A percentile compares a stretch with the other conserved stretches of the same genome.
Evolutionary conservation across 805 yeast genomes (phyloP).

Genomic region (Torulaspora indica): DNA sequence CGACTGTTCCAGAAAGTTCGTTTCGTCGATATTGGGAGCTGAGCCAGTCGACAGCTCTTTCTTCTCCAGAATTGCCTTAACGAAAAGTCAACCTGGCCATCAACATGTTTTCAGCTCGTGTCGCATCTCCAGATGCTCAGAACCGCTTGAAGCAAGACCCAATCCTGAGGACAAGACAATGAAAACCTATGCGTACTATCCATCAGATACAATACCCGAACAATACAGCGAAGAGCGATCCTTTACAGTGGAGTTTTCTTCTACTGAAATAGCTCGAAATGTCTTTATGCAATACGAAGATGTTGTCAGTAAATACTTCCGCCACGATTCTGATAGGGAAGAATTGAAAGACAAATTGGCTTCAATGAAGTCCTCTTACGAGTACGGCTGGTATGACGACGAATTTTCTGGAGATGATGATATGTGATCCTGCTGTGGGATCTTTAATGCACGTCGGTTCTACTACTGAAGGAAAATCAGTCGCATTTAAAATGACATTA

Average conservation of each 20-base stretch:
- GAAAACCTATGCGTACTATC: slow-evolving; percentile 21
- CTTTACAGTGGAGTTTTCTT: slow-evolving; percentile 15
- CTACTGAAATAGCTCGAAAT: slow-evolving; percentile 31
- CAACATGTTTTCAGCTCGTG: slow-evolving; percentile 24
- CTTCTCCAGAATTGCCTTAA: slow-evolving; percentile 16
- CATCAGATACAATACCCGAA: slow-evolving; percentile 31
- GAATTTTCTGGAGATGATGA: slow-evolving; percentile 42
- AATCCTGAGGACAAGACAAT: slow-evolving; percentile 8
- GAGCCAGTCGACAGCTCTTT: slow-evolving; percentile 20
- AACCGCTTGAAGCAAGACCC: neutral
- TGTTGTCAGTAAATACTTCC: slow-evolving; percentile 31
- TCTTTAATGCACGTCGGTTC: no score
- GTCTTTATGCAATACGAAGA: slow-evolving; percentile 32
- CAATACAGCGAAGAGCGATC: slow-evolving; percentile 14
- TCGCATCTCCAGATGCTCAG: slow-evolving; percentile 17
- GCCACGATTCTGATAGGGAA: slow-evolving; percentile 46
- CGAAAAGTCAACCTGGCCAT: slow-evolving; percentile 6
- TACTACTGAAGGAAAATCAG: no score
- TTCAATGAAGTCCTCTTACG: slow-evolving; percentile 44
- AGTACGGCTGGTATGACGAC: slow-evolving; percentile 48
- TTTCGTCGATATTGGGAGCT: slow-evolving; percentile 20
- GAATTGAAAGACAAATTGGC: slow-evolving; percentile 49
- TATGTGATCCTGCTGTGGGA: neutral
- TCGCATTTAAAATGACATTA: neutral
- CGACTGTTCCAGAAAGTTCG: slow-evolving; percentile 23